Evolutionary conservation across 2,329 filamentous ascomycete species (phyloP).

Genomic region (Macrophomina pseudophaseolina): DNA sequence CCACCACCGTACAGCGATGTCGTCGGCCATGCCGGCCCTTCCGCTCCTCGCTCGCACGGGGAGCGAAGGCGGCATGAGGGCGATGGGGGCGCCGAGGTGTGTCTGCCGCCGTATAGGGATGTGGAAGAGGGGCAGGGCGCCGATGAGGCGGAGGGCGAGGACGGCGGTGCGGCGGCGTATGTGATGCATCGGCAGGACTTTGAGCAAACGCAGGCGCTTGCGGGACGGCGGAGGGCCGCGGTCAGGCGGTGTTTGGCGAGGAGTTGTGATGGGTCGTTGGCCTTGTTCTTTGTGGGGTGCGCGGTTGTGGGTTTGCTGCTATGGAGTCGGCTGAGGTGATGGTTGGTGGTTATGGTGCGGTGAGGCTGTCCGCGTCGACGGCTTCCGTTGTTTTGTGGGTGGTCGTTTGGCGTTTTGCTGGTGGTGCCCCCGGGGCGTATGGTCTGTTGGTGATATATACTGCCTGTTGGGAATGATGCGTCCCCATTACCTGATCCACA

Average conservation of each 20-base stretch:
- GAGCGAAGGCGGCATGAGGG: neutral
- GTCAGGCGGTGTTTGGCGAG: neutral
- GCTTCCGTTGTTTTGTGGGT: too few species aligned
- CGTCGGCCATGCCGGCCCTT: neutral
- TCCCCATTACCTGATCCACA: too few species aligned
- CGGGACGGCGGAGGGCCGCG: too few species aligned
- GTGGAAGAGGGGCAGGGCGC: neutral
- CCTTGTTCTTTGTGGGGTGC: neutral
- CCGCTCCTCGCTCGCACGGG: too few species aligned
- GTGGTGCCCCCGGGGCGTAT: too few species aligned
- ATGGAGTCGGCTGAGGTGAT: neutral
- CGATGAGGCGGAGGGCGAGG: neutral
- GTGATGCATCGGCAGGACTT: neutral
- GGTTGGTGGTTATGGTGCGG: too few species aligned
- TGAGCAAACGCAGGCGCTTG: neutral
- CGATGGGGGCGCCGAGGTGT: neutral
- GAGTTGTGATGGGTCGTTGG: neutral
- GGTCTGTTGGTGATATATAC: too few species aligned
- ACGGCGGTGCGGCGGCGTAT: neutral
- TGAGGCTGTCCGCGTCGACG: too few species aligned
- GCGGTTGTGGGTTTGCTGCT: neutral
- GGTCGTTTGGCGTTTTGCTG: too few species aligned
- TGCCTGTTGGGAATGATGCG: too few species aligned
- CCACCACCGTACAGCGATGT: conserved; percentile 12
- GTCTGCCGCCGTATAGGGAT: neutral